phyloP scores from a whole-genome alignment of 2,329 filamentous ascomycete species.

The Macrophomina tecta region DNA sequence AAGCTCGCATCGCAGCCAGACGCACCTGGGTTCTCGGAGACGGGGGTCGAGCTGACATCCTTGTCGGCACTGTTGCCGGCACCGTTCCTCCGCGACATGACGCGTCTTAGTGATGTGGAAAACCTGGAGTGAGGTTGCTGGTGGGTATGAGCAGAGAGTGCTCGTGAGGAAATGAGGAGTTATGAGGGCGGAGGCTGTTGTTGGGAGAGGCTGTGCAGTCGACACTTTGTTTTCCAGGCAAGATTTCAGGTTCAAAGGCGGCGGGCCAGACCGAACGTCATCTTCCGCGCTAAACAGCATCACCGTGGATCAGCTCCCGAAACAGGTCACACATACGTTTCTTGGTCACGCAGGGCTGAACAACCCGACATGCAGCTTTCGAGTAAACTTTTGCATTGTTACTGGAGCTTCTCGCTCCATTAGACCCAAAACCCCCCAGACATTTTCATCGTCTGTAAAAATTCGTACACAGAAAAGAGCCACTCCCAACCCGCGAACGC shows the following conservation, averaged over 20 bases:
- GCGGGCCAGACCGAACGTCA: conserved; percentile 27
- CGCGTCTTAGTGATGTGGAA: conserved; percentile 12
- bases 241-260: conserved; percentile 26
- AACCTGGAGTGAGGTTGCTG: background rate
- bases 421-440: conserved; percentile 24
- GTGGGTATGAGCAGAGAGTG: background rate
- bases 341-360: conserved; percentile 19
- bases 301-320: conserved; percentile 25
- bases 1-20: conserved; percentile 4
- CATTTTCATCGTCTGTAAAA: conserved; percentile 21
- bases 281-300: conserved; percentile 18
- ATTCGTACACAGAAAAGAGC: conserved; percentile 27
- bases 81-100: conserved; percentile 70
- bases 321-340: conserved; percentile 14
- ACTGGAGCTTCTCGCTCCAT: conserved; percentile 14
- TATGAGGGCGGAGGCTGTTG: conserved; percentile 8
- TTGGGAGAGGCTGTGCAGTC: conserved; percentile 27
- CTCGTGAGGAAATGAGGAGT: background rate
- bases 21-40: conserved; percentile 45
- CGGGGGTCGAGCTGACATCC: conserved; percentile 49
- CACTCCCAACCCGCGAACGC: conserved; percentile 30
- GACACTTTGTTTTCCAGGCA: conserved; percentile 29
- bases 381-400: conserved; percentile 21
- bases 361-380: background rate
- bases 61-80: conserved; percentile 59